A percentile compares a stretch with the other conserved stretches of the same genome.
Conservation (phyloP, 768 basidiomycete genomes). For the Fomitopsis serialis region DNA sequence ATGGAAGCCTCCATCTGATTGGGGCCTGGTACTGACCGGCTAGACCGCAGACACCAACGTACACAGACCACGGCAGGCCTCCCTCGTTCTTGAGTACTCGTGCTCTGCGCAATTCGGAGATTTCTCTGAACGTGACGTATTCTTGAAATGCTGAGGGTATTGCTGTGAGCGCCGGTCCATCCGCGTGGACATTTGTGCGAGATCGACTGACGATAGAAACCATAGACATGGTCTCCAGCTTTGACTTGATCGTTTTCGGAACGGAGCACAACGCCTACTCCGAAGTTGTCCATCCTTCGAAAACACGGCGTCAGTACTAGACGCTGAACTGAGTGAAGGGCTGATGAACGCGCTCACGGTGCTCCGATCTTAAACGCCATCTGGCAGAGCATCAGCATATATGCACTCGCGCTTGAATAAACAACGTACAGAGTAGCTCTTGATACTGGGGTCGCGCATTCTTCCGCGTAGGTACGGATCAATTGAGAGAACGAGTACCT, state of each 20-base stretch:
- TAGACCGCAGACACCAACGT: constrained; percentile 47
- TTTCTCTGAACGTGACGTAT: constrained; percentile 30
- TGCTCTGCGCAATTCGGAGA: neutral
- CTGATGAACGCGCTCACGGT: constrained; percentile 17
- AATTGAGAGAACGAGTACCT: constrained; percentile 20
- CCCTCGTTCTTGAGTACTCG: constrained; percentile 34
- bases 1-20: neutral
- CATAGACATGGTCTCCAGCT: constrained; percentile 22
- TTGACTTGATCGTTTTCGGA: constrained; percentile 19
- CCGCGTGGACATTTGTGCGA: too few relatives aligned
- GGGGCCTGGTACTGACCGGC: constrained; percentile 15
- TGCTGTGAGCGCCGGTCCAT: too few relatives aligned
- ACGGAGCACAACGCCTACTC: constrained; percentile 22
- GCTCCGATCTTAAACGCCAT: constrained; percentile 23
- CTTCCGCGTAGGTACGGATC: constrained; percentile 16
- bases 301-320: neutral
- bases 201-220: constrained; percentile 14
- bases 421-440: constrained; percentile 11
- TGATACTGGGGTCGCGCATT: constrained; percentile 12
- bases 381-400: constrained; percentile 5
- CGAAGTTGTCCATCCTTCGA: constrained; percentile 17
- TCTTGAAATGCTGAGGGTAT: constrained; percentile 31
- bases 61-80: constrained; percentile 43
- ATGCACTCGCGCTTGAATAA: neutral
- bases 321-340: too few relatives aligned